Conservation (phyloP, 345 rosid genomes). For the Raphanus raphanistrum region DNA sequence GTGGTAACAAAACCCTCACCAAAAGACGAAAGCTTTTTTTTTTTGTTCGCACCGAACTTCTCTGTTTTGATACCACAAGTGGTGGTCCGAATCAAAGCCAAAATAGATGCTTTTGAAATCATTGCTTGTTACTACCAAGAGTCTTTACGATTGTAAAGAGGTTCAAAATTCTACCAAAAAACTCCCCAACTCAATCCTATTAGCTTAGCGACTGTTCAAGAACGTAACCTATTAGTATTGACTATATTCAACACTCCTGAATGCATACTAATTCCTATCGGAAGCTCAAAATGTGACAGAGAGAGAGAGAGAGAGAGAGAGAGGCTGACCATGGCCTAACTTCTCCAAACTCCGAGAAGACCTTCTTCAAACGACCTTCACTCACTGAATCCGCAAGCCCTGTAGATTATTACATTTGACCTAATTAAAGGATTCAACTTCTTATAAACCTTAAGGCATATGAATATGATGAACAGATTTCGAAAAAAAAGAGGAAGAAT, state of each 20-base stretch:
- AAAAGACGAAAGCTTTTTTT: not conserved
- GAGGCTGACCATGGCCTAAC: conserved; percentile 47
- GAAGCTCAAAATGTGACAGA: conserved; percentile 5
- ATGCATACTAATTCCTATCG: not conserved
- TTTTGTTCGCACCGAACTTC: not conserved
- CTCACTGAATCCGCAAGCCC: conserved; percentile 55
- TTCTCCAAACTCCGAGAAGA: conserved; percentile 53
- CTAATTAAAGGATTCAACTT: not conserved
- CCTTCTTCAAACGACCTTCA: conserved; percentile 52
- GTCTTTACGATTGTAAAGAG: not conserved
- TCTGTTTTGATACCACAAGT: not conserved
- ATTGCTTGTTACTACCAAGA: not conserved
- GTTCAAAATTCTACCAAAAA: not conserved
- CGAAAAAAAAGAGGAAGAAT: not conserved
- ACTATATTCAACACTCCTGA: not conserved
- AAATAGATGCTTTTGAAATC: not conserved
- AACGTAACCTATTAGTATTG: not conserved
- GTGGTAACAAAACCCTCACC: not conserved
- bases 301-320: not conserved
- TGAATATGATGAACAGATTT: not conserved
- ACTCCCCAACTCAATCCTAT: not conserved
- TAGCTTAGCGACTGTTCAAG: not conserved
- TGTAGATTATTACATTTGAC: not conserved
- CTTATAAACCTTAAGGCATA: not conserved
- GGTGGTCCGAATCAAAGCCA: not conserved